Conservation (phyloP, 805 yeast species). For the Candida suzukii region DNA sequence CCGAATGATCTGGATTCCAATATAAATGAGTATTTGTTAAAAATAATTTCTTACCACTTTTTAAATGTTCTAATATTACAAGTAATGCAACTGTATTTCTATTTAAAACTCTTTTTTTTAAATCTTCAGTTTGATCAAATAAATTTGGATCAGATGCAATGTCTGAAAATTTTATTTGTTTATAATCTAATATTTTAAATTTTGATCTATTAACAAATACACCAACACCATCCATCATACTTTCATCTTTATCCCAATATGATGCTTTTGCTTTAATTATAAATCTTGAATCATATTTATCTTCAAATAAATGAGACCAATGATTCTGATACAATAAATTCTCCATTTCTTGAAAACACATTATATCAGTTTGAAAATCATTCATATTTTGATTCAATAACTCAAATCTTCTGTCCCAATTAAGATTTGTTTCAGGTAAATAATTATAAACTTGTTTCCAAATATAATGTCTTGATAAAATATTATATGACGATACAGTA, state of each 20-base stretch:
- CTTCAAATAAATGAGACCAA: conserved; percentile 17
- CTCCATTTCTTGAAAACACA: conserved; percentile 42
- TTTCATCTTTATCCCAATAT: conserved; percentile 42
- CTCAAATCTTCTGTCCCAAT: conserved; percentile 42
- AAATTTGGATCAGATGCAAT: conserved; percentile 14
- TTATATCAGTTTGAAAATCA: conserved; percentile 39
- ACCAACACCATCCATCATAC: conserved; percentile 55
- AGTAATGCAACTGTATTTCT: conserved; percentile 54
- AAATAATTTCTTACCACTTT: conserved; percentile 32
- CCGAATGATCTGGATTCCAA: conserved; percentile 47
- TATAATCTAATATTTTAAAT: conserved; percentile 33
- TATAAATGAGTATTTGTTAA: conserved; percentile 56
- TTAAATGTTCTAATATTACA: conserved; percentile 38
- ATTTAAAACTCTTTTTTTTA: conserved; percentile 28
- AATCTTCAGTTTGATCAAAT: conserved; percentile 27
- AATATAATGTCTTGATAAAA: conserved; percentile 38
- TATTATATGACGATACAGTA: conserved; percentile 27
- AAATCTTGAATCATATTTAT: conserved; percentile 40
- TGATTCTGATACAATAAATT: conserved; percentile 17
- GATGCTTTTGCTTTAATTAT: conserved; percentile 43
- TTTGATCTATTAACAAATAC: conserved; percentile 42
- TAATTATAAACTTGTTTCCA: conserved; percentile 53
- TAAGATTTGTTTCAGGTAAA: conserved; percentile 37
- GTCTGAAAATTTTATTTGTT: conserved; percentile 26
- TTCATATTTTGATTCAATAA: conserved; percentile 33